Evolutionary conservation across 2,329 filamentous ascomycete species (phyloP).

Genomic region (Biscogniauxia sp.): DNA sequence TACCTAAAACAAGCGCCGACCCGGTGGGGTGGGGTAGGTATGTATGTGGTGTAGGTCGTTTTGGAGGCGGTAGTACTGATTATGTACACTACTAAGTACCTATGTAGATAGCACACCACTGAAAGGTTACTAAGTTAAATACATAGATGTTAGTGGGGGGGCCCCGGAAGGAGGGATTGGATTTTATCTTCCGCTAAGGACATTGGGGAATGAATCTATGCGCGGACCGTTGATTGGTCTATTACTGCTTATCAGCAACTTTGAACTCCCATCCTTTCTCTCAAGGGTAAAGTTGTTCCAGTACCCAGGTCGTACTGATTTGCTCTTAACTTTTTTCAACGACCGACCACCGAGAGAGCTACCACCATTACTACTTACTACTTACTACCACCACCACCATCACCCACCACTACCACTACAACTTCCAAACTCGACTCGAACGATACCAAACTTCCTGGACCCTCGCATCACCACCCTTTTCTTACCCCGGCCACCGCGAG

Average conservation of each 20-base stretch:
- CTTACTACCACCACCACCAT: too few relatives aligned
- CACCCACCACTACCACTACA: too few relatives aligned
- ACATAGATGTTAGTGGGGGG: background rate
- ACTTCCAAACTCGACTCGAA: too few relatives aligned
- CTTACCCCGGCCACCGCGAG: background rate
- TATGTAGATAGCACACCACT: too few relatives aligned
- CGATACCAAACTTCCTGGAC: too few relatives aligned
- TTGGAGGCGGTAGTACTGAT: too few relatives aligned
- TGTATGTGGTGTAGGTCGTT: too few relatives aligned
- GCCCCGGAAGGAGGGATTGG: background rate
- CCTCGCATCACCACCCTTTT: background rate
- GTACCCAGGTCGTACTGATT: too few relatives aligned
- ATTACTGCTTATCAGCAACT: slow-evolving; percentile 5
- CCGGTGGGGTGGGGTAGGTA: background rate
- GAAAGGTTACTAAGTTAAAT: too few relatives aligned
- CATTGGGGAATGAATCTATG: background rate
- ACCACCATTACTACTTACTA: too few relatives aligned
- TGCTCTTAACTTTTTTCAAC: background rate
- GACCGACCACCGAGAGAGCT: background rate
- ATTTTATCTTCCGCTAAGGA: too few relatives aligned
- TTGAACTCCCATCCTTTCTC: background rate
- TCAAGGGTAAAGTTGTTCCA: background rate
- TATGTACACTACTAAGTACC: too few relatives aligned
- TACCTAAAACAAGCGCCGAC: background rate
- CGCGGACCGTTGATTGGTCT: slow-evolving; percentile 10